These are phyloP conservation scores for Hypoxylon rubiginosum DNA, from an alignment of 2,329 filamentous ascomycete genomes.

Conservation along the genomic window DNA sequence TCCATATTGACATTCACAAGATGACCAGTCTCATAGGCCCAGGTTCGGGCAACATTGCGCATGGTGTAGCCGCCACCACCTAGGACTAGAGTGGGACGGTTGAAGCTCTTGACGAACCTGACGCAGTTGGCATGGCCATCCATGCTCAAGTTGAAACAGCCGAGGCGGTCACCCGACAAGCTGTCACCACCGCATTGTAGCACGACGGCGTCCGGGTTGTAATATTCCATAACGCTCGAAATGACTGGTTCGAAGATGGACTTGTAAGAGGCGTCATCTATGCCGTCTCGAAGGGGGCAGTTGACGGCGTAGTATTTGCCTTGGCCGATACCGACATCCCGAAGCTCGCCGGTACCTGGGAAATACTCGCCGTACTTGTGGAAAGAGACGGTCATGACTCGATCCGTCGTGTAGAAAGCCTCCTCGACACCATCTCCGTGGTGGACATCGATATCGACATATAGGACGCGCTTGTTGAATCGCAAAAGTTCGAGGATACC, in stretches of 20 bases:
- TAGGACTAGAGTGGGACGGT: slow-evolving; percentile 88
- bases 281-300: slow-evolving; percentile 91
- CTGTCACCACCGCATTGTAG: slow-evolving; percentile 97
- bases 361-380: slow-evolving; percentile 99
- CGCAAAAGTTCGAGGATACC: slow-evolving; percentile 93
- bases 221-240: slow-evolving; percentile 86
- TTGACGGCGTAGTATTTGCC: slow-evolving; percentile 94
- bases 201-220: slow-evolving; percentile 91
- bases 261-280: slow-evolving; percentile 90
- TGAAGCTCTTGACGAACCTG: slow-evolving; percentile 88
- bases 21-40: slow-evolving; percentile 95
- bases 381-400: slow-evolving; percentile 93
- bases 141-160: slow-evolving; percentile 98
- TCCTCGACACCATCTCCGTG: slow-evolving; percentile 95
- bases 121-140: slow-evolving; percentile 95
- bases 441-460: slow-evolving; percentile 96
- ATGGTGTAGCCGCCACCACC: slow-evolving; percentile 98
- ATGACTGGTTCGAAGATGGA: slow-evolving; percentile 94
- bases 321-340: slow-evolving; percentile 87
- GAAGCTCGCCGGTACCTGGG: slow-evolving; percentile 88
- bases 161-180: slow-evolving; percentile 91
- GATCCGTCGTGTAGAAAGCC: slow-evolving; percentile 92
- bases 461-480: slow-evolving; percentile 93
- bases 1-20: slow-evolving; percentile 87
- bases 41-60: slow-evolving; percentile 95